Evolutionary conservation across 23 red algal species (phyloP).

Genomic region (Chondrus crispus): DNA sequence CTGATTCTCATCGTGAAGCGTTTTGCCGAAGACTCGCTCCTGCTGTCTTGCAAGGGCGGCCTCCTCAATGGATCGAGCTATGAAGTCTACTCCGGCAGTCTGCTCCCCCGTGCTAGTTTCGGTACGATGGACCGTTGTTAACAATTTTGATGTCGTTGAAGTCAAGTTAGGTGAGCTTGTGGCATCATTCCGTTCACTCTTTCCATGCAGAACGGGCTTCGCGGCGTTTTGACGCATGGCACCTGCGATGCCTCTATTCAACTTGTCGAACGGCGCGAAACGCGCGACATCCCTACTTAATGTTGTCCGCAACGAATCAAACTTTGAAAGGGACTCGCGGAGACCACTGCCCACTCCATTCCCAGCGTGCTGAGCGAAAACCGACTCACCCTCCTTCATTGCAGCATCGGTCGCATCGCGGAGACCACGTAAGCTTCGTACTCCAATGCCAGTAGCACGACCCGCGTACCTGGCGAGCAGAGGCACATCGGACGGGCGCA

Average conservation of each 20-base stretch:
- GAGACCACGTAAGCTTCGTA: background rate
- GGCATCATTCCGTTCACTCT: background rate
- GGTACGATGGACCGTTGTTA: background rate
- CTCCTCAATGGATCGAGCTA: constrained; percentile 45
- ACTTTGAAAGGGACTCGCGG: constrained; percentile 32
- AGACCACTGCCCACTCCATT: background rate
- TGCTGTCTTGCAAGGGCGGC: constrained; percentile 37
- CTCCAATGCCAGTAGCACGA: background rate
- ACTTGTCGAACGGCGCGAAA: background rate
- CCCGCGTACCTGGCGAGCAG: background rate
- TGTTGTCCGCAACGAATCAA: constrained; percentile 19
- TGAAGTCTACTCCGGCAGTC: constrained; percentile 32
- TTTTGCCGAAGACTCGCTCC: constrained; percentile 1
- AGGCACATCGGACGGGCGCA: constrained; percentile 38
- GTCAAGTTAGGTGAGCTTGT: background rate
- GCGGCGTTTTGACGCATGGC: background rate
- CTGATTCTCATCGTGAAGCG: background rate
- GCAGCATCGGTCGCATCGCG: constrained; percentile 20
- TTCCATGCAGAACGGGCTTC: too few relatives aligned
- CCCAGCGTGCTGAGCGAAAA: too few relatives aligned
- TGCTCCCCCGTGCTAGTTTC: background rate
- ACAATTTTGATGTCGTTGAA: background rate
- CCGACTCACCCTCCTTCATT: constrained; percentile 4
- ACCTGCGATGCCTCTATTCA: background rate
- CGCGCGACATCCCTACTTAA: background rate